Evolutionary conservation across 1,284 basidiomycete genomes (phyloP).

Genomic region (Fomitopsis palustris): DNA sequence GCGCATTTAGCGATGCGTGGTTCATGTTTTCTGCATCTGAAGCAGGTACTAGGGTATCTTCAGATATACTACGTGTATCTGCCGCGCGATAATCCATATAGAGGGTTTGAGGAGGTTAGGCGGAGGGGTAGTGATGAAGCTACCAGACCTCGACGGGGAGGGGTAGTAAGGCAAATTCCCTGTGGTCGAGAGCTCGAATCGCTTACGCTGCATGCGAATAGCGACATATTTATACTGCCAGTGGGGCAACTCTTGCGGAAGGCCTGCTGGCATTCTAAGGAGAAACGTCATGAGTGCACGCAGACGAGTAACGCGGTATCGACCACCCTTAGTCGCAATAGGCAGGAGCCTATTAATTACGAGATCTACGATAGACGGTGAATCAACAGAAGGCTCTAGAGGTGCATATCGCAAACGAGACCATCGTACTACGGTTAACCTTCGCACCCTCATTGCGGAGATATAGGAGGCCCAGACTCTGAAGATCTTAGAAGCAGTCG

Average conservation of each 20-base stretch:
- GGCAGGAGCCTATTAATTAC: slow-evolving; percentile 6
- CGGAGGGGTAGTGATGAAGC: not conserved
- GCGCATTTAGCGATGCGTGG: not conserved
- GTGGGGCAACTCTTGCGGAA: slow-evolving; percentile 6
- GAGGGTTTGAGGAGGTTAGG: not conserved
- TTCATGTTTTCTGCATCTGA: not conserved
- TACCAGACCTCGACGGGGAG: not conserved
- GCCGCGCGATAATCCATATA: not conserved
- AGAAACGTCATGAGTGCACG: slow-evolving; percentile 16
- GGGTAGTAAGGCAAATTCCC: not conserved
- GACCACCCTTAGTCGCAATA: slow-evolving; percentile 11
- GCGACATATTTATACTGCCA: slow-evolving; percentile 14
- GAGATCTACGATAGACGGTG: slow-evolving; percentile 7
- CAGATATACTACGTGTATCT: not conserved
- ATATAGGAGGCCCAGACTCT: slow-evolving; percentile 9
- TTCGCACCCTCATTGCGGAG: slow-evolving; percentile 28
- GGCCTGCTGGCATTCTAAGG: slow-evolving; percentile 3
- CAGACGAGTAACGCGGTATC: not conserved
- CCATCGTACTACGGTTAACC: slow-evolving; percentile 23
- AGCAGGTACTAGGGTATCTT: not conserved
- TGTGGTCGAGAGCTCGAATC: not conserved
- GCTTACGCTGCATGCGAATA: not conserved
- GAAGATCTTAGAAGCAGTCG: slow-evolving; percentile 21
- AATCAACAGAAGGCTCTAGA: not conserved
- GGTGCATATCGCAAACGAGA: slow-evolving; percentile 3